Conservation (phyloP, 371 early-diverging fungal species). For the Spiromyces aspiralis region DNA sequence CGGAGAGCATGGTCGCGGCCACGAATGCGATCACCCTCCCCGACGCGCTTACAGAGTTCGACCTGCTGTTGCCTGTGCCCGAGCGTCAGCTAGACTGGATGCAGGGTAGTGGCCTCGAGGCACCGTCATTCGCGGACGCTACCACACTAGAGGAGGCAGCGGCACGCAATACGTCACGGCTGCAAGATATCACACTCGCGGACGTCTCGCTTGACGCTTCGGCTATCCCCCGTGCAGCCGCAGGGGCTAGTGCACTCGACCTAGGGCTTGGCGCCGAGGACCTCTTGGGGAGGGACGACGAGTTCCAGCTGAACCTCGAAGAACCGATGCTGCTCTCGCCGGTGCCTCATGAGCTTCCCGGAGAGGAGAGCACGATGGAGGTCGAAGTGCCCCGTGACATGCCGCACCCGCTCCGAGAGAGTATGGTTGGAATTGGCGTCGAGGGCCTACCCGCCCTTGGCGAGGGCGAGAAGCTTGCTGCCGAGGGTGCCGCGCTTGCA, state of each 20-base stretch:
- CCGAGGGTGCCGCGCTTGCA: background rate
- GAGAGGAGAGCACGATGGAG: constrained; percentile 3
- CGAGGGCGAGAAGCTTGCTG: constrained; percentile 1
- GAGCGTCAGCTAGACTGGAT: background rate
- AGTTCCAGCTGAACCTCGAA: constrained; percentile 40
- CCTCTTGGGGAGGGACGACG: constrained; percentile 27
- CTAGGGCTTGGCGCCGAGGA: constrained; percentile 29
- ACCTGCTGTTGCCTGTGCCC: constrained; percentile 64
- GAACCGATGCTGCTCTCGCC: constrained; percentile 27
- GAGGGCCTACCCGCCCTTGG: constrained; percentile 15
- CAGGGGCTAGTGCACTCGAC: constrained; percentile 12
- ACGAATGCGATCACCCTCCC: constrained; percentile 72
- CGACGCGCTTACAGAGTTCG: constrained; percentile 76
- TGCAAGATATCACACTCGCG: constrained; percentile 42
- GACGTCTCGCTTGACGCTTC: constrained; percentile 28
- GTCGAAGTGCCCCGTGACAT: constrained; percentile 13
- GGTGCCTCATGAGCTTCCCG: background rate
- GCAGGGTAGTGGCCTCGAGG: background rate
- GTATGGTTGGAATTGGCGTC: constrained; percentile 10
- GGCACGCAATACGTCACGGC: constrained; percentile 25
- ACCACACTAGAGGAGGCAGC: constrained; percentile 7
- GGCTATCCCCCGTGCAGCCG: constrained; percentile 16
- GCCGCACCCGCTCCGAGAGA: constrained; percentile 12
- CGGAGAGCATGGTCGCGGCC: constrained; percentile 52
- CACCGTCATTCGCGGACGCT: background rate